Conservation (phyloP, 1,284 basidiomycete species). For the Stereum hirsutum region DNA sequence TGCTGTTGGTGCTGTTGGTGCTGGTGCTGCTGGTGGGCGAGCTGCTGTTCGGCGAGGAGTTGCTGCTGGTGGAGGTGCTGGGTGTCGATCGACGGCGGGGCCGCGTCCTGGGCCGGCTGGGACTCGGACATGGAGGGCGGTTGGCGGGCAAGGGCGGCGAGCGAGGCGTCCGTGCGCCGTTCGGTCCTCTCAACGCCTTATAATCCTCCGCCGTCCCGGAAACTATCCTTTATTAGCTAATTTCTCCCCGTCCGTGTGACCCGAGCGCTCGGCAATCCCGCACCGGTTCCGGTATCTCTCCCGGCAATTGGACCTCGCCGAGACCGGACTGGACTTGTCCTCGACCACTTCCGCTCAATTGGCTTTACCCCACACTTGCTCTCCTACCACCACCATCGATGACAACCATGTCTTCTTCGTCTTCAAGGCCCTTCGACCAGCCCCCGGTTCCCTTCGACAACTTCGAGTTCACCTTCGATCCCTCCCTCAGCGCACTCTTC, state of each 20-base stretch:
- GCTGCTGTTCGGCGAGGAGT: constrained; percentile 18
- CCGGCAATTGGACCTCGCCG: background rate
- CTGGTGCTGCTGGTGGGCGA: constrained; percentile 6
- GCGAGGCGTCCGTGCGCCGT: constrained; percentile 13
- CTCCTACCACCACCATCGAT: too few relatives aligned
- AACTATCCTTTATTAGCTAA: background rate
- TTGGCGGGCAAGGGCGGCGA: constrained; percentile 39
- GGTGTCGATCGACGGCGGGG: constrained; percentile 40
- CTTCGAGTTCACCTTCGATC: constrained; percentile 58
- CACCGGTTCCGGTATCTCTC: background rate
- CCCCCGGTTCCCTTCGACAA: constrained; percentile 48
- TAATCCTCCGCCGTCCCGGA: background rate
- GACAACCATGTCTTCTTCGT: constrained; percentile 12
- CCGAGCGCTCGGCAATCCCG: background rate
- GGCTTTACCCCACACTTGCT: background rate
- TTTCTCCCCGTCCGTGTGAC: too few relatives aligned
- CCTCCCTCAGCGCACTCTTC: constrained; percentile 40
- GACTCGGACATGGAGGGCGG: constrained; percentile 59
- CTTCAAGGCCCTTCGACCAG: constrained; percentile 25
- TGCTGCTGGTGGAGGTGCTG: constrained; percentile 40
- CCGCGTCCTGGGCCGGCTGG: constrained; percentile 52
- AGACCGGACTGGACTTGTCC: background rate
- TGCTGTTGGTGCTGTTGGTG: background rate
- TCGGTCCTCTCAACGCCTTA: background rate
- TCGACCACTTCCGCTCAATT: too few relatives aligned